Evolutionary conservation across 2,329 filamentous ascomycete genomes (phyloP).

Genomic region (Ceratocystis alfenasii): DNA sequence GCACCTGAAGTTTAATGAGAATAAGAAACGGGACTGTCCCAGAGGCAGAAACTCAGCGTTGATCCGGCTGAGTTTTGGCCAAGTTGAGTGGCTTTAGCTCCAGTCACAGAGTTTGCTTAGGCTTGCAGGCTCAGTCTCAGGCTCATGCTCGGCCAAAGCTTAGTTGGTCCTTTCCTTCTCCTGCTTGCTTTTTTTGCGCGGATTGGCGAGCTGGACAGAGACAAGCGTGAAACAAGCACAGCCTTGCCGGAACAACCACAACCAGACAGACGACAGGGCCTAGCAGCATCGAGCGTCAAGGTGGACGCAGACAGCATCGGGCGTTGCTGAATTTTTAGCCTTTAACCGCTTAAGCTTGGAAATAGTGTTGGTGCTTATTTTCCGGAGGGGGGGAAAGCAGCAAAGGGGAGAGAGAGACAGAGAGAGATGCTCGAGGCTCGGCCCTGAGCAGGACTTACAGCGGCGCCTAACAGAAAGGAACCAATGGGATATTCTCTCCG

Average conservation of each 20-base stretch:
- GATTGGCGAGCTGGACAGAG: background rate
- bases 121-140: too few species aligned
- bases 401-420: background rate
- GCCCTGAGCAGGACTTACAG: background rate
- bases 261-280: background rate
- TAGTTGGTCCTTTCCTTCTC: background rate
- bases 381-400: background rate
- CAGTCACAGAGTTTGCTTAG: background rate
- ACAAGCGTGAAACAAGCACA: conserved; percentile 19
- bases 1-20: background rate
- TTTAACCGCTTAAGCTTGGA: background rate
- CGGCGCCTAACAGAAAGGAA: background rate
- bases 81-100: too few species aligned
- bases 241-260: background rate
- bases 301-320: background rate
- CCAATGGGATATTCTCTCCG: too few species aligned
- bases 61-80: too few species aligned
- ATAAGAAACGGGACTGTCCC: background rate
- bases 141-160: too few species aligned
- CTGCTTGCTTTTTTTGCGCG: background rate
- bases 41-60: too few species aligned
- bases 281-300: background rate
- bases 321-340: background rate
- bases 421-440: background rate
- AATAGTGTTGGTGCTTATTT: background rate